Evolutionary conservation across 495 filamentous ascomycete genomes (phyloP).

Genomic region (Staphylotrichum tortipilum): DNA sequence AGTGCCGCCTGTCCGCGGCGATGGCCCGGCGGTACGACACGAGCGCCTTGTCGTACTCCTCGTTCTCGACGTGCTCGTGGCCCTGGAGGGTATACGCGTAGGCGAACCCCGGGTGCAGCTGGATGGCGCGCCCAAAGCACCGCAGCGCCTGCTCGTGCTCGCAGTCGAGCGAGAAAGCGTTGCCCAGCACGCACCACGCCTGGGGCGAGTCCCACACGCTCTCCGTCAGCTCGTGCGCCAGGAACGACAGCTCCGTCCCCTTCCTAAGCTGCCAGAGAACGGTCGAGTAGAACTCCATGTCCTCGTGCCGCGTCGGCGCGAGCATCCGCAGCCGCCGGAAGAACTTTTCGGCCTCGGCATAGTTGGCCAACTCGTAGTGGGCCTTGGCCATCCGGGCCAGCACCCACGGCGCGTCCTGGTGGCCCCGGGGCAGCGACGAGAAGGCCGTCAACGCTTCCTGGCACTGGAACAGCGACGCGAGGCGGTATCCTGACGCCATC

Average conservation of each 20-base stretch:
- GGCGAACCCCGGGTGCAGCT: constrained; percentile 80
- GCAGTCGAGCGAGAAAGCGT: constrained; percentile 87
- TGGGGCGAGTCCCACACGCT: constrained; percentile 79
- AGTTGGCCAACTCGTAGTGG: constrained; percentile 79
- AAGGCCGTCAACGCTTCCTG: constrained; percentile 66
- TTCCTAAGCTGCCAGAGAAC: constrained; percentile 93
- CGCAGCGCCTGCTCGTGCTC: constrained; percentile 92
- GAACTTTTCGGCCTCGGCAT: constrained; percentile 74
- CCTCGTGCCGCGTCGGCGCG: constrained; percentile 70
- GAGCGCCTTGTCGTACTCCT: constrained; percentile 92
- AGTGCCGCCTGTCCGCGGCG: constrained; percentile 77
- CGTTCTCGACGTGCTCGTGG: constrained; percentile 92
- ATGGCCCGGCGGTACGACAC: constrained; percentile 76
- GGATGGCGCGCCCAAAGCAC: constrained; percentile 91
- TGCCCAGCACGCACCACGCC: constrained; percentile 92
- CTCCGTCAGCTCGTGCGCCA: constrained; percentile 84
- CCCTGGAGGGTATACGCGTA: constrained; percentile 94
- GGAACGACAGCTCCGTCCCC: constrained; percentile 81
- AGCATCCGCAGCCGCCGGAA: constrained; percentile 68
- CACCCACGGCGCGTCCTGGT: constrained; percentile 94
- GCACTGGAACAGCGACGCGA: constrained; percentile 68
- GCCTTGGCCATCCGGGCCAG: constrained; percentile 81
- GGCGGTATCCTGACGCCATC: constrained; percentile 69
- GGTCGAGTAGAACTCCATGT: constrained; percentile 97
- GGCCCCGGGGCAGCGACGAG: constrained; percentile 55